These are phyloP conservation scores for Cinnamomum chago DNA, from an alignment of 164 flowering plant genomes.

Conservation along the genomic window DNA sequence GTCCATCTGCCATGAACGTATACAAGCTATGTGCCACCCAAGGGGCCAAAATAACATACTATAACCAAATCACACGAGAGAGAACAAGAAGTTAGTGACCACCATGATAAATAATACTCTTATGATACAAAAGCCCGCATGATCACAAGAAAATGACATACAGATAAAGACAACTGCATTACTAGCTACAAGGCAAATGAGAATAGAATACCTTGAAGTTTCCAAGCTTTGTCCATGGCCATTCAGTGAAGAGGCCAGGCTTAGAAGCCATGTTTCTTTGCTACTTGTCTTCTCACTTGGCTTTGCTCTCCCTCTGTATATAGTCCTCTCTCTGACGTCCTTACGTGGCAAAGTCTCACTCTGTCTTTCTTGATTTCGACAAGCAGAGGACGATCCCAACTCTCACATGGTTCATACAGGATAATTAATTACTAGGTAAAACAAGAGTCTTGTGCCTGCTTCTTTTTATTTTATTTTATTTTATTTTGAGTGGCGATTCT, in stretches of 20 bases:
- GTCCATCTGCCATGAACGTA: background rate
- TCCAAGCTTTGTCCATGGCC: conserved; percentile 15
- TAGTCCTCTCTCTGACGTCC: too few species aligned
- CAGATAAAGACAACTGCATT: background rate
- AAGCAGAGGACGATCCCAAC: too few species aligned
- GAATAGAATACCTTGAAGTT: conserved; percentile 4
- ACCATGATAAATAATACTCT: too few species aligned
- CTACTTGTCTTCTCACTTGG: background rate
- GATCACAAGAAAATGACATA: background rate
- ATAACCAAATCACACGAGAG: background rate
- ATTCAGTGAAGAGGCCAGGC: conserved; percentile 11
- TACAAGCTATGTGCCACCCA: background rate
- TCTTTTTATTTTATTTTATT: too few species aligned
- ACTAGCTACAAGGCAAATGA: background rate
- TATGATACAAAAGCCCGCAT: background rate
- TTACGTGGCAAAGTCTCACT: too few species aligned
- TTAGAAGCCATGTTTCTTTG: background rate
- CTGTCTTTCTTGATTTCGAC: too few species aligned
- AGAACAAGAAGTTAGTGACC: too few species aligned
- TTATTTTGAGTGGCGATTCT: too few species aligned
- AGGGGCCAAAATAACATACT: conserved; percentile 11
- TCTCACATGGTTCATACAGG: too few species aligned
- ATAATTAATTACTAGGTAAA: too few species aligned
- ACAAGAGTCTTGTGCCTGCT: too few species aligned
- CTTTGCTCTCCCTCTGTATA: too few species aligned